Base-by-base conservation (phyloP, 2,329 filamentous ascomycete species). In the Nothopassalora personata region DNA sequence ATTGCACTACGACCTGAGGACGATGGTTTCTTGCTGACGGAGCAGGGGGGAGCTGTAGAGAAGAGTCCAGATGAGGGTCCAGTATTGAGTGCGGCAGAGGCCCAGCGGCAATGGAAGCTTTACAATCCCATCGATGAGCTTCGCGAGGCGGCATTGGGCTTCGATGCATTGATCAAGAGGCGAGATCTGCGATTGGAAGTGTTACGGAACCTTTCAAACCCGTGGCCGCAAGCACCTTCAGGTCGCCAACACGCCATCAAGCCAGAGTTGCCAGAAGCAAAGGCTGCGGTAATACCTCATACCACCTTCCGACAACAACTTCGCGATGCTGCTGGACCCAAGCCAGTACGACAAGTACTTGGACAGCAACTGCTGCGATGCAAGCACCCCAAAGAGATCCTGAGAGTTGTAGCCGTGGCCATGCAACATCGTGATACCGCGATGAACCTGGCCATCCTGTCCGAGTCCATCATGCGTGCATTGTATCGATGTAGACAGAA, bases 401-500 rank as follows among this genome's bases (percentile, higher is more conserved):
- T 70, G 11, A 65, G 68, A 6, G 57, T 74, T 8, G 56, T 72
- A 7, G 71, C 72, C 18, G 62, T 68, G 7, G 70, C 66, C 8
- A 67, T 74, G 56, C 59, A 61, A 36, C 60, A 67, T 43, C 57
- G 48, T 10, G 39, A 60, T 5, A 60, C 63, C 8, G 64, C 65
- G 1, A 50, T 43, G n/a, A 53, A 64, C n/a, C 49, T 74, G 1
- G 39, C 60, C 2, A 52, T 56, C 6, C 62, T 73, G 19, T 54
- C 66, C 33, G 66, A 69, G 39, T 61, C 66, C 15, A 54, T 74
- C 13, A 68, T 68, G 54, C 62, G 70, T 34, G 71, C 72, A 7
- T 60, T 73, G 6, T 74, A 72, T 54, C 67, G 70, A n/a, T 68
- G 68, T 51, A 64, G 72, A 15, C 56, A 62, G 9, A 65, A 66